Evolutionary conservation across 2,329 filamentous ascomycete species (phyloP).

Genomic region (Colletotrichum theobromicola): DNA sequence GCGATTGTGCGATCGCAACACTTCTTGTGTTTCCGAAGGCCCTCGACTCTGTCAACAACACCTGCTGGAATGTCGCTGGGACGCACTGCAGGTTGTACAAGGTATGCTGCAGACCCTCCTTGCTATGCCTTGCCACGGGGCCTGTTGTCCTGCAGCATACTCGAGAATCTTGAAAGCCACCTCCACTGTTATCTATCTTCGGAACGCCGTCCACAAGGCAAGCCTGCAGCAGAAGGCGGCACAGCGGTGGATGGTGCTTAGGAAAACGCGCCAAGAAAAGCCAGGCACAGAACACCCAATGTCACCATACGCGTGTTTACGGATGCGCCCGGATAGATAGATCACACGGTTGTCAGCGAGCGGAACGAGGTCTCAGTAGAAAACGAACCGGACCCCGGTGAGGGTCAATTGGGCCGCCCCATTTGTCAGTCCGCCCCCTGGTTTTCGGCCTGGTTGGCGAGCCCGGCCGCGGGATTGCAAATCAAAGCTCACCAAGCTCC

Average conservation of each 20-base stretch:
- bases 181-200: constrained; percentile 1
- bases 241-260: neutral
- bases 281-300: neutral
- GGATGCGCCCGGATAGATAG: neutral
- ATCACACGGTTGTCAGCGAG: neutral
- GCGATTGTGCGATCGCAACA: neutral
- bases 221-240: neutral
- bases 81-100: neutral
- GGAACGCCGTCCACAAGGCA: neutral
- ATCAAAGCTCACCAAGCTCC: neutral
- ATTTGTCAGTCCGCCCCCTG: neutral
- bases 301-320: neutral
- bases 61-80: neutral
- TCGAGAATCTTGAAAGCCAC: neutral
- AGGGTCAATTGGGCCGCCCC: neutral
- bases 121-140: neutral
- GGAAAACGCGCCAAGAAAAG: neutral
- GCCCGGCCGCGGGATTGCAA: constrained; percentile 5
- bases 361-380: neutral
- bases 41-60: neutral
- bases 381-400: neutral
- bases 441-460: neutral
- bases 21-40: neutral
- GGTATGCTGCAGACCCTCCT: neutral
- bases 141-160: neutral